Evolutionary conservation across 2,329 filamentous ascomycete species (phyloP).

Genomic region (Pseudogymnoascus sp.): DNA sequence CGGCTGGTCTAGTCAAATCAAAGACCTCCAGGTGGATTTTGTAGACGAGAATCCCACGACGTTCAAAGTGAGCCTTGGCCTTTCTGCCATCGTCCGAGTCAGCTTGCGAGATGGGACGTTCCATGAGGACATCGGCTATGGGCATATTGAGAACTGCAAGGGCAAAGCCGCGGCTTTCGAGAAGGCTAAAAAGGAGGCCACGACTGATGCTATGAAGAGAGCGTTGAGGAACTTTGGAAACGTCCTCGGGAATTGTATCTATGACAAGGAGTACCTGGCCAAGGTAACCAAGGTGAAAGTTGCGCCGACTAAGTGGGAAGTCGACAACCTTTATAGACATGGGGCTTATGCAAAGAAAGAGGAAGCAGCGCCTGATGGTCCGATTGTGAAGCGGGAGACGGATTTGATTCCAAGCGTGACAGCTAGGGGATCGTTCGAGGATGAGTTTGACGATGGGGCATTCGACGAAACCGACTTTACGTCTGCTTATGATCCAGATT

Average conservation of each 20-base stretch:
- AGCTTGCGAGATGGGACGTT: conserved; percentile 90
- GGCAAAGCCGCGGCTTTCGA: conserved; percentile 94
- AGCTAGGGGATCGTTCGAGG: conserved; percentile 37
- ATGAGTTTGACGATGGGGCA: conserved; percentile 50
- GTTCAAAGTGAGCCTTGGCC: conserved; percentile 70
- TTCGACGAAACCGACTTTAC: conserved; percentile 73
- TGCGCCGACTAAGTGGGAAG: conserved; percentile 67
- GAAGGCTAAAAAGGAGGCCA: conserved; percentile 93
- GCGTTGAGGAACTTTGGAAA: conserved; percentile 89
- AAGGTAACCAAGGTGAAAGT: conserved; percentile 88
- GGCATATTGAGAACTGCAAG: conserved; percentile 91
- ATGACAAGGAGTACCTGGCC: conserved; percentile 87
- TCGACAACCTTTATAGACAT: conserved; percentile 74
- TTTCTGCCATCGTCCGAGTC: conserved; percentile 85
- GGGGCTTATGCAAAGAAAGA: conserved; percentile 46
- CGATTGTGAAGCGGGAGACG: conserved; percentile 19
- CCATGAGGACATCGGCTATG: conserved; percentile 96
- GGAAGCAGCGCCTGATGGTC: conserved; percentile 27
- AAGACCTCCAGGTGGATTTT: conserved; percentile 91
- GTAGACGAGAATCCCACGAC: conserved; percentile 77
- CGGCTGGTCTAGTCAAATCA: conserved; percentile 94
- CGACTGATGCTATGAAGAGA: conserved; percentile 87
- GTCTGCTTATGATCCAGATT: conserved; percentile 50
- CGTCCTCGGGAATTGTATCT: conserved; percentile 94
- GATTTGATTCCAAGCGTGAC: conserved; percentile 17